Evolutionary conservation across 2,329 filamentous ascomycete species (phyloP).

Genomic region (Arthrobotrys sphaeroides): DNA sequence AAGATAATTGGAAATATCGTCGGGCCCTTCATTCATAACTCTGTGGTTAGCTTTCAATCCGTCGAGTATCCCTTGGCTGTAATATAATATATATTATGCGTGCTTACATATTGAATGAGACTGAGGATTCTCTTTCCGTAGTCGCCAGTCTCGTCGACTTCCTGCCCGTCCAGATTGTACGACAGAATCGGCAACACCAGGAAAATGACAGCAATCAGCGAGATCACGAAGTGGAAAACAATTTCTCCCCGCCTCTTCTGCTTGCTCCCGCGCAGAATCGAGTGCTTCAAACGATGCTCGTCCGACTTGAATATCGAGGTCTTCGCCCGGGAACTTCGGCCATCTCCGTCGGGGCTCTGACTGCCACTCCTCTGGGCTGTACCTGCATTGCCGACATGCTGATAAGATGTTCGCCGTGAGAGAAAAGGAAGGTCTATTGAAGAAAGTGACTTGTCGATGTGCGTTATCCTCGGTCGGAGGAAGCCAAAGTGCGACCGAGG

Average conservation of each 20-base stretch:
- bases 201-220: slow-evolving; percentile 36
- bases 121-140: slow-evolving; percentile 36
- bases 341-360: slow-evolving; percentile 29
- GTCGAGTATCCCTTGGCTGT: too few relatives aligned
- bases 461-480: slow-evolving; percentile 28
- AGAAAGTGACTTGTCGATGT: slow-evolving; percentile 20
- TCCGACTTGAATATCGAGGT: slow-evolving; percentile 45
- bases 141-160: slow-evolving; percentile 29
- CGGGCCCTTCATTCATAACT: slow-evolving; percentile 16
- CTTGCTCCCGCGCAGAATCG: slow-evolving; percentile 34
- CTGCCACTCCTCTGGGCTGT: background rate
- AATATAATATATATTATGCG: too few relatives aligned
- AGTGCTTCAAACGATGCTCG: slow-evolving; percentile 38
- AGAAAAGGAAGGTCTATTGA: slow-evolving; percentile 37
- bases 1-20: slow-evolving; percentile 50
- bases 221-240: slow-evolving; percentile 37
- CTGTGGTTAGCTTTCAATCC: too few relatives aligned
- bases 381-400: slow-evolving; percentile 3
- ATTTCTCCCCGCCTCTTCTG: slow-evolving; percentile 38
- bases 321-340: slow-evolving; percentile 29
- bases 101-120: slow-evolving; percentile 45
- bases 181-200: slow-evolving; percentile 38
- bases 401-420: slow-evolving; percentile 13
- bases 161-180: slow-evolving; percentile 27
- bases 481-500: slow-evolving; percentile 24